Evolutionary conservation across 139 green algal genomes (phyloP).

Genomic region (Nannochloris sp.): DNA sequence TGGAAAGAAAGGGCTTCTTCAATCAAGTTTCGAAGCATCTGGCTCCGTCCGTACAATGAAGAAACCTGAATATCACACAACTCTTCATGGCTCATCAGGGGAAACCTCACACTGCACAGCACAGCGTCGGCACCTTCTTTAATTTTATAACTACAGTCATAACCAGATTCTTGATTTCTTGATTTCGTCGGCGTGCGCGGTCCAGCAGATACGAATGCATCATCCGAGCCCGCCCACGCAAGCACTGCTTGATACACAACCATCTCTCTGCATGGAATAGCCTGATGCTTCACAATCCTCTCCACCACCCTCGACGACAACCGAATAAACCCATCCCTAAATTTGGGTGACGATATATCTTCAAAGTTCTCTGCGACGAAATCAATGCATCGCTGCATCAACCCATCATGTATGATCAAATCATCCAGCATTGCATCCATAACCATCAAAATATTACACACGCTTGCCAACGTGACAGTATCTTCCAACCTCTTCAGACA

Average conservation of each 20-base stretch:
- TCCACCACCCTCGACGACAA: slow-evolving; percentile 13
- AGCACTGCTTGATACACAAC: slow-evolving; percentile 30
- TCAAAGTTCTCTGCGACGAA: slow-evolving; percentile 30
- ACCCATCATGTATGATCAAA: background rate
- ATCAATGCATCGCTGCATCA: slow-evolving; percentile 14
- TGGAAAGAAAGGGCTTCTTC: slow-evolving; percentile 19
- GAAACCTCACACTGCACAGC: slow-evolving; percentile 53
- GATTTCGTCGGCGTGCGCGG: slow-evolving; percentile 9
- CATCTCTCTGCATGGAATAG: slow-evolving; percentile 37
- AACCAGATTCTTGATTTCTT: too few relatives aligned
- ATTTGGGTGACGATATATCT: slow-evolving; percentile 6
- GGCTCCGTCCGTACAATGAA: slow-evolving; percentile 11
- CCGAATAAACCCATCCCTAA: slow-evolving; percentile 11
- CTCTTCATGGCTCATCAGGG: slow-evolving; percentile 43
- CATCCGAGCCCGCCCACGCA: slow-evolving; percentile 14
- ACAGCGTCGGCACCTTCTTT: slow-evolving; percentile 26
- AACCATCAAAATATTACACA: slow-evolving; percentile 29
- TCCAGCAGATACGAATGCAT: background rate
- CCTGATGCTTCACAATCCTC: slow-evolving; percentile 14
- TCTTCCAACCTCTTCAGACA: slow-evolving; percentile 10
- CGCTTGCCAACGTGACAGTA: background rate
- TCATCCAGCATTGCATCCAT: slow-evolving; percentile 14
- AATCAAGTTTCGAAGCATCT: slow-evolving; percentile 34
- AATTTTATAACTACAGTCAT: too few relatives aligned
- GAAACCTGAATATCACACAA: slow-evolving; percentile 22